Evolutionary conservation across 352 stramenopile genomes (phyloP), one percentile per base, ranked within the genome.

Genomic region (Pythium aphanidermatum): DNA sequence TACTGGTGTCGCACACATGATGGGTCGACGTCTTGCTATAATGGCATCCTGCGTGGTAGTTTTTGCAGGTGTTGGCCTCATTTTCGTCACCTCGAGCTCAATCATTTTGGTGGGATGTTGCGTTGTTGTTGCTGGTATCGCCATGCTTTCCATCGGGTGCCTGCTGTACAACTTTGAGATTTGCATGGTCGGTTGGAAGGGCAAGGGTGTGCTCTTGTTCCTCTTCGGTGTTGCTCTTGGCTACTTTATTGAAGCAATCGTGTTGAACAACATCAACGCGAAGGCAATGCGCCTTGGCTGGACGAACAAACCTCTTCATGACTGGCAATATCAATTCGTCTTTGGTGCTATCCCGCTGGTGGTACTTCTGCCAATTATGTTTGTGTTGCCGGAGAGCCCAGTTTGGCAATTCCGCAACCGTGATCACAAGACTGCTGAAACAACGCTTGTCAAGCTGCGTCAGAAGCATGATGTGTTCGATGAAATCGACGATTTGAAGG

Each of bases 131-230:
- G 73, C 63, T 0, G 83, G 80, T 16, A 75, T 90, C 21, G 66
- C 77, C 0, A 95, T 92, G 80, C 66, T 92, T 3, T 86, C 80
- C 16, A 67, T 92, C 19, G 55, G 64, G 1, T 84, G 74, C 35
- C 56, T 83, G 35, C 58, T 92, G 37, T 95, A 92, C 73, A 92
- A 92, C 55, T 92, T 89, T 16, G 83, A 95, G 52, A 84, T 92
- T 23, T 92, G 77, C 57, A 92, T 86, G 74, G 63, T 72, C 19
- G 83, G 79, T 6, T 92, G 79, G 78, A 92, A 87, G 55, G 81
- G 83, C 35, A 92, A 95, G 57, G 81, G 80, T 17, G 80, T 92
- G 26, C 50, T 92, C n/a, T 68, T 92, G 33, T 95, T 95, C 53
- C 48, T 92, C 4, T 79, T 86, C 10, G 79, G 64, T 16, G 67